Evolutionary conservation across 2,329 filamentous ascomycete genomes (phyloP).

Genomic region (Colletotrichum neosansevieriae): DNA sequence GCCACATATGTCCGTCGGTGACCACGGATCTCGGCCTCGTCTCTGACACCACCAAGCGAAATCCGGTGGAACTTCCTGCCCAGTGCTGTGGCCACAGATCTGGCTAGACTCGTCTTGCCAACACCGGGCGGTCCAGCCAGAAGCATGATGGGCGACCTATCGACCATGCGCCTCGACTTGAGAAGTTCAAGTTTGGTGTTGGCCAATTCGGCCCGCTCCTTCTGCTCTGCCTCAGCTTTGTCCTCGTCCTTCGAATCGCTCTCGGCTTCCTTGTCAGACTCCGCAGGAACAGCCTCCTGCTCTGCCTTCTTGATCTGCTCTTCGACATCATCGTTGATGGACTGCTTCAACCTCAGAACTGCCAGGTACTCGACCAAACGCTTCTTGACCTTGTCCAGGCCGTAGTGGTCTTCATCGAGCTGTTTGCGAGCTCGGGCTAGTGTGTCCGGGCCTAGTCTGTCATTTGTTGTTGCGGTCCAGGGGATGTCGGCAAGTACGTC

Average conservation of each 20-base stretch:
- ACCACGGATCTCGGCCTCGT: slow-evolving; percentile 96
- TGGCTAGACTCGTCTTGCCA: slow-evolving; percentile 94
- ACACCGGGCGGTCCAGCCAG: slow-evolving; percentile 94
- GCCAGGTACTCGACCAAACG: slow-evolving; percentile 94
- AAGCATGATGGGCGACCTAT: slow-evolving; percentile 96
- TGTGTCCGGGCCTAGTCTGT: slow-evolving; percentile 85
- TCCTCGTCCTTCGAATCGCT: slow-evolving; percentile 52
- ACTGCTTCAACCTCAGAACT: slow-evolving; percentile 94
- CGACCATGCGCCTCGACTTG: slow-evolving; percentile 85
- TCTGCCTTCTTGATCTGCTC: slow-evolving; percentile 78
- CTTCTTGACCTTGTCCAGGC: slow-evolving; percentile 97
- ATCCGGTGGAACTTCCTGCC: slow-evolving; percentile 97
- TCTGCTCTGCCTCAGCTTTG: slow-evolving; percentile 39
- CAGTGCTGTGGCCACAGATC: slow-evolving; percentile 90
- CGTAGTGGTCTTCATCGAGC: slow-evolving; percentile 95
- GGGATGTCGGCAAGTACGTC: slow-evolving; percentile 95
- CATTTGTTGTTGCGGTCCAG: slow-evolving; percentile 87
- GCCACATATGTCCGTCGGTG: slow-evolving; percentile 97
- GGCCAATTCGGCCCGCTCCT: slow-evolving; percentile 53
- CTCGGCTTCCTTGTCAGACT: slow-evolving; percentile 45
- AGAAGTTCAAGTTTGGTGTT: slow-evolving; percentile 79
- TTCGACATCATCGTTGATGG: slow-evolving; percentile 86
- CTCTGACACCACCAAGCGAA: slow-evolving; percentile 92
- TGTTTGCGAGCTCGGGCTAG: slow-evolving; percentile 85
- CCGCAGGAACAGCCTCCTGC: slow-evolving; percentile 59